Percentiles rank a stretch among this genome's conserved stretches.
These are phyloP conservation scores for Amanita jacksonii DNA, from an alignment of 768 basidiomycete species.

Conservation along the genomic window DNA sequence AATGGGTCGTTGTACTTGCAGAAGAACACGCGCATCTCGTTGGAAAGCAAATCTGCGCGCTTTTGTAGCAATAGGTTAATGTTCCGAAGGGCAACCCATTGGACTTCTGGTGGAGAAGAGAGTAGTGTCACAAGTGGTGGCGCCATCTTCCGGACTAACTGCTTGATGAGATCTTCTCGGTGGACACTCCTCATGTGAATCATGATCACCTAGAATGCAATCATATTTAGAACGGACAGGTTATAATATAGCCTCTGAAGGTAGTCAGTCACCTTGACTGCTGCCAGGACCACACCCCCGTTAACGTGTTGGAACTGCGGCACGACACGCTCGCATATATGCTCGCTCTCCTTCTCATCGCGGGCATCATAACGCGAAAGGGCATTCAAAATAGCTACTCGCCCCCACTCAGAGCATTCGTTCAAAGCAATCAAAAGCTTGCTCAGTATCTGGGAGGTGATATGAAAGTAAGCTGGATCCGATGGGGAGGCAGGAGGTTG, in stretches of 20 bases:
- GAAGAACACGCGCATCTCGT: conserved; percentile 99
- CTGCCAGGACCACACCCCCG: conserved; percentile 92
- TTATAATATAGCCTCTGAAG: no score
- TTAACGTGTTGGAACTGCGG: conserved; percentile 99
- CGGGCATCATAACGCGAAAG: conserved; percentile 73
- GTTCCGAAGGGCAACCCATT: conserved; percentile 96
- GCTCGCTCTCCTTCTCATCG: conserved; percentile 94
- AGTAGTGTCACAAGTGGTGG: conserved; percentile 93
- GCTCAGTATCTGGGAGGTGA: conserved; percentile 75
- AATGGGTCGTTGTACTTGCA: conserved; percentile 99
- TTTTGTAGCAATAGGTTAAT: conserved; percentile 96
- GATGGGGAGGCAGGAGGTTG: conserved; percentile 45
- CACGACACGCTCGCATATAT: conserved; percentile 96
- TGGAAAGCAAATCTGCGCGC: conserved; percentile 78
- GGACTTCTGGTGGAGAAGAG: conserved; percentile 93
- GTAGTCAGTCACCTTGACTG: conserved; percentile 92
- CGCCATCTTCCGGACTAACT: conserved; percentile 92
- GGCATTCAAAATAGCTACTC: conserved; percentile 86
- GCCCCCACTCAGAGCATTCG: conserved; percentile 98
- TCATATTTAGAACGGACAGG: neutral
- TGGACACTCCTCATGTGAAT: conserved; percentile 84
- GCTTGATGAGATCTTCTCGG: conserved; percentile 76
- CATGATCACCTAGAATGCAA: conserved; percentile 75
- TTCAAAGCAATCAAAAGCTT: conserved; percentile 93
- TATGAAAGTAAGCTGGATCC: conserved; percentile 64